phyloP scores from a whole-genome alignment of 345 rosid species.

The Arabidopsis arenosa region DNA sequence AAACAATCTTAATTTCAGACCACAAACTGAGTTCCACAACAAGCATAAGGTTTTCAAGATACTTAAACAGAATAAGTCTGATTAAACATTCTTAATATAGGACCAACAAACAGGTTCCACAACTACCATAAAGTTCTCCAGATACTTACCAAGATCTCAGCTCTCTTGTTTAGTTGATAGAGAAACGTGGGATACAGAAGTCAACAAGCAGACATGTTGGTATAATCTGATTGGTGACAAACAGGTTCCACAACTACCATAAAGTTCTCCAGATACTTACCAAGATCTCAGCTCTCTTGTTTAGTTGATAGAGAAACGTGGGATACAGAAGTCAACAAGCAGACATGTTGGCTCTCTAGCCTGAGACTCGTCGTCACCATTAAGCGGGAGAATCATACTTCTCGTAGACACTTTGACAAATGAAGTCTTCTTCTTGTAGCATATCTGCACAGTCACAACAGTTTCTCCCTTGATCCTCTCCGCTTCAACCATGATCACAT shows the following conservation, averaged over 20 bases:
- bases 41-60: conserved; percentile 1
- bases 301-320: conserved; percentile 5
- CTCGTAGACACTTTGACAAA: not conserved
- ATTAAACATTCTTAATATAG: not conserved
- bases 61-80: not conserved
- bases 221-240: too few species aligned
- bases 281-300: conserved; percentile 5
- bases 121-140: conserved; percentile 4
- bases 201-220: conserved; percentile 36
- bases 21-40: conserved; percentile 7
- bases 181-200: conserved; percentile 17
- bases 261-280: conserved; percentile 16
- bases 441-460: conserved; percentile 13
- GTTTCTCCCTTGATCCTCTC: not conserved
- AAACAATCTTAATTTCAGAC: not conserved
- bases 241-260: not conserved
- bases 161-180: conserved; percentile 9
- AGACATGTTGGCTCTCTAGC: conserved; percentile 30
- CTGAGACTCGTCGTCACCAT: not conserved
- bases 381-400: not conserved
- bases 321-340: conserved; percentile 33
- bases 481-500: not conserved
- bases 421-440: conserved; percentile 25
- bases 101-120: not conserved
- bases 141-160: conserved; percentile 13